Conservation (phyloP, 2,329 filamentous ascomycete species). For the Sporothrix phasma region DNA sequence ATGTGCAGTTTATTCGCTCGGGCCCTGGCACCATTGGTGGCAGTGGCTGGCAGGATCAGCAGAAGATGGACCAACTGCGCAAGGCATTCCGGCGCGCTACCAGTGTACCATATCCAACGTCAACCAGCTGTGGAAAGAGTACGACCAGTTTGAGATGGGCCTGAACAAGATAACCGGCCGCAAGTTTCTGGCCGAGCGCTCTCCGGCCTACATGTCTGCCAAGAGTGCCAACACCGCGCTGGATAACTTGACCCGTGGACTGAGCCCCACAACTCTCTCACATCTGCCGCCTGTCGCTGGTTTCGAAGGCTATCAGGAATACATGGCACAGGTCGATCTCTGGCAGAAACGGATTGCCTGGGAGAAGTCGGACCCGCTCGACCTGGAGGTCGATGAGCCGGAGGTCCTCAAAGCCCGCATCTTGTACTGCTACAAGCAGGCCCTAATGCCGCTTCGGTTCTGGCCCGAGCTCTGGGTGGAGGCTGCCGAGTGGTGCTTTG, state of each 20-base stretch:
- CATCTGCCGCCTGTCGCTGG: constrained; percentile 72
- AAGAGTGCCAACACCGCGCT: constrained; percentile 81
- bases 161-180: constrained; percentile 89
- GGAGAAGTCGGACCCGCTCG: constrained; percentile 88
- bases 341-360: constrained; percentile 94
- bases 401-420: constrained; percentile 67
- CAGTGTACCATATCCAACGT: constrained; percentile 76
- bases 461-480: constrained; percentile 96
- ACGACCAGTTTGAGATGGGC: constrained; percentile 90
- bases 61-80: constrained; percentile 90
- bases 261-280: constrained; percentile 70
- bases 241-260: constrained; percentile 72
- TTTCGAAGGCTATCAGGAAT: constrained; percentile 80
- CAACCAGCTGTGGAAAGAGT: constrained; percentile 89
- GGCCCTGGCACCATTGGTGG: constrained; percentile 81
- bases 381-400: constrained; percentile 72
- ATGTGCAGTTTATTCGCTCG: constrained; percentile 84
- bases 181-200: constrained; percentile 89
- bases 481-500: constrained; percentile 83
- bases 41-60: constrained; percentile 86
- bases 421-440: constrained; percentile 86
- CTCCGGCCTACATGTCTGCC: constrained; percentile 90
- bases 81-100: constrained; percentile 90
- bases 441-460: constrained; percentile 84
- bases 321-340: constrained; percentile 68